phyloP scores from a whole-genome alignment of 495 filamentous ascomycete genomes.

The Diplogelasinospora grovesii region DNA sequence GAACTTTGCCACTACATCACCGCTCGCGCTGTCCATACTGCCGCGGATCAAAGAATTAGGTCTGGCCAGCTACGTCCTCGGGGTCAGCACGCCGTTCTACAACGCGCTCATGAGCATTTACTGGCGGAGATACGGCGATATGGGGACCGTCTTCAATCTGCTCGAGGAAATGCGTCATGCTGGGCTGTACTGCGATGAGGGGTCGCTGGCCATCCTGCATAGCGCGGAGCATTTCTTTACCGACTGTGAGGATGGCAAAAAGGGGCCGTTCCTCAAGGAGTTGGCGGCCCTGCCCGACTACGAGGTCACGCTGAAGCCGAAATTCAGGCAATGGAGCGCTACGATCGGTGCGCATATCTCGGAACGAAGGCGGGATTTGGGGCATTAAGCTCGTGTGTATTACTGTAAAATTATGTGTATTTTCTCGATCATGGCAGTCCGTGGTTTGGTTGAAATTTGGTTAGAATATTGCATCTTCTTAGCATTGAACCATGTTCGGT shows the following conservation, averaged over 20 bases:
- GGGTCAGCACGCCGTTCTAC: constrained; percentile 65
- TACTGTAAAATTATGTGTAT: not conserved
- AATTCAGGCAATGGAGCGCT: constrained; percentile 18
- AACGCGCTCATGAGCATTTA: constrained; percentile 61
- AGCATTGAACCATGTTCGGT: no score
- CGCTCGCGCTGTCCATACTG: constrained; percentile 55
- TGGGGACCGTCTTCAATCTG: constrained; percentile 52
- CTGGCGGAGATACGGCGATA: constrained; percentile 58
- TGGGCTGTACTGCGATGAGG: constrained; percentile 55
- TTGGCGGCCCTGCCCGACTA: constrained; percentile 35
- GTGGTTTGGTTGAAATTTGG: not conserved
- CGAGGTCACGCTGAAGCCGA: constrained; percentile 14
- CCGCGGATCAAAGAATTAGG: constrained; percentile 67
- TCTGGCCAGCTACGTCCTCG: constrained; percentile 62
- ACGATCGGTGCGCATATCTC: constrained; percentile 12
- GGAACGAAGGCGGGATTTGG: constrained; percentile 12
- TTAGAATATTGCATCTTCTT: no score
- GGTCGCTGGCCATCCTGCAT: constrained; percentile 48
- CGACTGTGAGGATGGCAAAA: constrained; percentile 2
- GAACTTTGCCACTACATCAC: constrained; percentile 51
- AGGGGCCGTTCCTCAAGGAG: constrained; percentile 26
- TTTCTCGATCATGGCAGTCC: not conserved
- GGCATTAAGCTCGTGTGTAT: no score
- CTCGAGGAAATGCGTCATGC: constrained; percentile 71
- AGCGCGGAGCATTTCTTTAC: constrained; percentile 17